Evolutionary conservation across 23 red algal genomes (phyloP), one percentile per base, ranked within the genome.

Genomic region (Gracilaria domingensis): DNA sequence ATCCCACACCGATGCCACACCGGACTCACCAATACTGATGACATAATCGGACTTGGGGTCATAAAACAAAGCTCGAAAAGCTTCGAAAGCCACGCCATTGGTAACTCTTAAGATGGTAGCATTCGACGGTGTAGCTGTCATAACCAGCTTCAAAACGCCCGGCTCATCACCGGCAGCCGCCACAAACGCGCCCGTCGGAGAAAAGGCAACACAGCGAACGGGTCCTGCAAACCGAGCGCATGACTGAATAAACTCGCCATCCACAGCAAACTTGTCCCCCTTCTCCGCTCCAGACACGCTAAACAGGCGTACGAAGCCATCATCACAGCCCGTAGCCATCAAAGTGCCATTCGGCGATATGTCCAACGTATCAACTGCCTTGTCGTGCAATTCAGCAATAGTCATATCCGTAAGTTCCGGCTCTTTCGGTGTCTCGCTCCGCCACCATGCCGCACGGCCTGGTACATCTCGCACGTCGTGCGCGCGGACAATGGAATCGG

Each of bases 161-260:
- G 93, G 93, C 53, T 95, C 93, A 29, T 95, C 93, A 8, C 93
- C 93, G 26, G 78, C 93, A n/a, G 85, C 85, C 16, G 82, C 88
- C 35, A 91, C 40, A 64, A 77, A 80, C 39, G 80, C 79, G 78
- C 93, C 93, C 17, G 56, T 91, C 1, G 85, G 85, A 9, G 93
- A 90, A 67, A 95, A 95, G 36, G 59, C 86, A 0, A 95, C 29
- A 48, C 84, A 79, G 1, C 93, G 77, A 24, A 95, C 93, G 30
- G 86, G 54, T 9, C 38, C 84, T 11, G 70, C 81, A 75, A 95
- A 95, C 16, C 93, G 86, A 12, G 88, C 86, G 32, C 76, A 80
- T 3, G 90, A 66, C 38, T 84, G 80, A 23, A 95, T 29, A 49
- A 90, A 24, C 36, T 72, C 70, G 35, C 25, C 75, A 24, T 80